Base-by-base conservation (phyloP, 1,284 basidiomycete species). In the Ceratobasidium papillatum region DNA sequence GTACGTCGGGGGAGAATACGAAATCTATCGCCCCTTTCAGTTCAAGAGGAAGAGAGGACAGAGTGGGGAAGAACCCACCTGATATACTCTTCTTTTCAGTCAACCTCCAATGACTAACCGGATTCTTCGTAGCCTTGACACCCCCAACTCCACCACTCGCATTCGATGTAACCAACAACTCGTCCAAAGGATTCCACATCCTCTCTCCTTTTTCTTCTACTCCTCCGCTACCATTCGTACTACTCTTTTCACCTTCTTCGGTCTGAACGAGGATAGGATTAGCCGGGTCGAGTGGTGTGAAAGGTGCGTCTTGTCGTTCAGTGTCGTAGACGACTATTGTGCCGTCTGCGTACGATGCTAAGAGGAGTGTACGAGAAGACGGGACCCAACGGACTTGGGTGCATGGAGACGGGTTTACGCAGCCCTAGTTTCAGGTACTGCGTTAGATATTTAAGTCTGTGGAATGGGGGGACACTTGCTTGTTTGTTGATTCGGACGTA, bases 401-500 rank as follows among this genome's bases (percentile, higher is more conserved):
- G 78, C 95, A 94, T 0, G 92, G 88, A 0, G 93, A 92, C 75
- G 85, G 89, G 78, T 92, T 90, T 76, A 96, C 91, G 77, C 90
- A 87, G 19, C 95, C 94, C 90, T 93, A 59, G 45, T 19, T 32
- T 56, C 43, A 77, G 78, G 5, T 77, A 74, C 66, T 72, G 69
- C 68, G 25, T 73, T 76, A 75, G 71, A 47, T n/a, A n/a, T 27
- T 25, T 2, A 30, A 22, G 32, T 1, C 17, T 22, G 34, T 1
- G 30, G n/a, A 61, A 19, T 3, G 45, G 49, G 2, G 54, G 27
- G 22, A 47, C 11, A 82, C 86, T 79, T 79, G 91, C 94, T 81
- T 91, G 90, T 81, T 98, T 98, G 84, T 99, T 99, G 71, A 98
- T 85, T 32, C 96, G 93, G 8, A 89, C 89, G 80, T 98, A 99